Evolutionary conservation across 2,329 filamentous ascomycete species (phyloP).

Genomic region (Anisogramma anomala): DNA sequence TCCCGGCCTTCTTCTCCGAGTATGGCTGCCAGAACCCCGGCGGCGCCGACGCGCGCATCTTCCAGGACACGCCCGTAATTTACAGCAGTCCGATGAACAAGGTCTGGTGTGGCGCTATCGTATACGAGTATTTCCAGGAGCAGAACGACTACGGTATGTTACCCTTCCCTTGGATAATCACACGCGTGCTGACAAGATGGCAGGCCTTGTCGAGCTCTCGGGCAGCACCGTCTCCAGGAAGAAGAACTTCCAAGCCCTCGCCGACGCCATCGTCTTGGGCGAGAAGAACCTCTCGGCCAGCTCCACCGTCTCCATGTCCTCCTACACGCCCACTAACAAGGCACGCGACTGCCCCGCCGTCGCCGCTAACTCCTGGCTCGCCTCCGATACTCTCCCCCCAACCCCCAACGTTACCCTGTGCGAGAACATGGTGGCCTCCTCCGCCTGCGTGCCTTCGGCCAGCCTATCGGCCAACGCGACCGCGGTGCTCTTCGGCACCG

Average conservation of each 20-base stretch:
- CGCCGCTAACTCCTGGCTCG: constrained; percentile 50
- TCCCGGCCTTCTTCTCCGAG: constrained; percentile 96
- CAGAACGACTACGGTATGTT: constrained; percentile 46
- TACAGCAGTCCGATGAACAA: constrained; percentile 70
- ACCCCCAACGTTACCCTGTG: constrained; percentile 69
- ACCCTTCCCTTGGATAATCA: neutral
- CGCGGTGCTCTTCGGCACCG: constrained; percentile 58
- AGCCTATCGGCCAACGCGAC: constrained; percentile 46
- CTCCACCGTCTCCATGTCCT: constrained; percentile 51
- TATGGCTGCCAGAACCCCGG: constrained; percentile 77
- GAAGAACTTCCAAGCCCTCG: constrained; percentile 35
- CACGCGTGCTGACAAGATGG: too few species aligned
- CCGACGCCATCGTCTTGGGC: constrained; percentile 64
- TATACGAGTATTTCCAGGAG: constrained; percentile 98
- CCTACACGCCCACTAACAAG: constrained; percentile 63
- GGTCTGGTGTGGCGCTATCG: constrained; percentile 90
- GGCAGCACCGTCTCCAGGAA: constrained; percentile 41
- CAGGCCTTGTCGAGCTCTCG: constrained; percentile 53
- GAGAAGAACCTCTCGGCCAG: constrained; percentile 55
- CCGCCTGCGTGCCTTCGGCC: constrained; percentile 56
- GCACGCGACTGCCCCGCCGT: constrained; percentile 60
- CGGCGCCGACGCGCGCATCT: constrained; percentile 56
- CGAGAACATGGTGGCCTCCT: constrained; percentile 67
- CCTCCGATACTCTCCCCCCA: constrained; percentile 62
- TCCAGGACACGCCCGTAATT: constrained; percentile 73